phyloP scores from a whole-genome alignment of 169 alveolate species.

The Plasmodium gallinaceum region DNA sequence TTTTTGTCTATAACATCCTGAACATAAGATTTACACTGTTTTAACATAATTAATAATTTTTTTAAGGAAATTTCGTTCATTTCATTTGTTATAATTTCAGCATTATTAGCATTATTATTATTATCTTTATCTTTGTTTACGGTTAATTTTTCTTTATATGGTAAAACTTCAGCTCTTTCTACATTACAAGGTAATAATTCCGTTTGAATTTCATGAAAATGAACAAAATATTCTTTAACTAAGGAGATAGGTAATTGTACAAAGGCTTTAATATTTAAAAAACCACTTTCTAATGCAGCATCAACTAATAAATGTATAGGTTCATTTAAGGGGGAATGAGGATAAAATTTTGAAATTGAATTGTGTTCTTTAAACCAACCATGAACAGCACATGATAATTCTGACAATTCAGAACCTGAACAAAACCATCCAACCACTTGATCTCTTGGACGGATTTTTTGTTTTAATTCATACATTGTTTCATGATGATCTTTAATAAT shows the following conservation, averaged over 20 bases:
- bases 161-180: slow-evolving; percentile 63
- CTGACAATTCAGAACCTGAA: slow-evolving; percentile 92
- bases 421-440: slow-evolving; percentile 94
- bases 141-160: slow-evolving; percentile 18
- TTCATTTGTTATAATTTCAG: slow-evolving; percentile 29
- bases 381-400: slow-evolving; percentile 93
- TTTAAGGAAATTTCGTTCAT: slow-evolving; percentile 76
- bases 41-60: slow-evolving; percentile 74
- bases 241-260: slow-evolving; percentile 87
- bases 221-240: slow-evolving; percentile 89
- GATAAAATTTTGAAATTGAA: slow-evolving; percentile 91
- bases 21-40: slow-evolving; percentile 77
- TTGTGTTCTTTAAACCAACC: slow-evolving; percentile 93
- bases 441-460: slow-evolving; percentile 89
- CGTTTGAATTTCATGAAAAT: slow-evolving; percentile 90
- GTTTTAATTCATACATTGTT: slow-evolving; percentile 92
- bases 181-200: slow-evolving; percentile 82
- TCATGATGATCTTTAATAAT: slow-evolving; percentile 93
- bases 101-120: slow-evolving; percentile 26
- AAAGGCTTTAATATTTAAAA: slow-evolving; percentile 89
- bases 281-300: slow-evolving; percentile 91
- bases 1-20: slow-evolving; percentile 78
- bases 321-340: slow-evolving; percentile 91
- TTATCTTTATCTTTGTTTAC: slow-evolving; percentile 25
- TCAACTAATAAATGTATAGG: slow-evolving; percentile 93